Evolutionary conservation across 495 filamentous ascomycete species (phyloP).

Genomic region (Melanomma pulvis-pyrius): DNA sequence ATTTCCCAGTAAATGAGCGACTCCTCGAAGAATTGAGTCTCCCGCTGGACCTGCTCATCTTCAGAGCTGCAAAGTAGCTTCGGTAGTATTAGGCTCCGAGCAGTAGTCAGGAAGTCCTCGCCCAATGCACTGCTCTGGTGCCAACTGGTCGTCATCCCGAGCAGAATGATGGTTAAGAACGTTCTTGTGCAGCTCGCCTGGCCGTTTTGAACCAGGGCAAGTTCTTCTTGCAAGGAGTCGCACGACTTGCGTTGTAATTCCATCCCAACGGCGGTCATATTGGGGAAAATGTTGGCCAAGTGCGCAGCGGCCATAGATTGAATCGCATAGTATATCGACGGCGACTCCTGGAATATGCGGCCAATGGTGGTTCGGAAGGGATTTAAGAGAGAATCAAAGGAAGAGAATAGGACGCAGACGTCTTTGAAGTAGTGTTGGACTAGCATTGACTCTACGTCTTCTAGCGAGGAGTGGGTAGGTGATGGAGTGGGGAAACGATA

Average conservation of each 20-base stretch:
- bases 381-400: conserved; percentile 62
- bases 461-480: conserved; percentile 12
- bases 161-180: conserved; percentile 57
- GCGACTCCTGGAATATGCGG: conserved; percentile 58
- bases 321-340: conserved; percentile 62
- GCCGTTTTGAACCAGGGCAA: conserved; percentile 31
- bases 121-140: conserved; percentile 59
- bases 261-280: conserved; percentile 55
- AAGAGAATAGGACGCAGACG: conserved; percentile 60
- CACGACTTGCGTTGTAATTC: conserved; percentile 58
- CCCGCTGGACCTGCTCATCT: conserved; percentile 46
- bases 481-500: conserved; percentile 29
- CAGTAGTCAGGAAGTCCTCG: conserved; percentile 31
- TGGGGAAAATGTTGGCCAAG: conserved; percentile 58
- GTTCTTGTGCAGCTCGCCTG: conserved; percentile 53
- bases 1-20: conserved; percentile 64
- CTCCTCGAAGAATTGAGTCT: conserved; percentile 63
- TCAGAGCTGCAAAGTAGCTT: conserved; percentile 29
- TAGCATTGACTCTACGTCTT: conserved; percentile 48
- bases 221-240: conserved; percentile 52
- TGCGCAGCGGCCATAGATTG: conserved; percentile 66
- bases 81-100: conserved; percentile 34
- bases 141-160: conserved; percentile 62
- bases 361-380: conserved; percentile 60
- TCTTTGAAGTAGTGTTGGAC: conserved; percentile 66